Base-by-base conservation (phyloP, 2,329 filamentous ascomycete species). In the Exophiala sideris region DNA sequence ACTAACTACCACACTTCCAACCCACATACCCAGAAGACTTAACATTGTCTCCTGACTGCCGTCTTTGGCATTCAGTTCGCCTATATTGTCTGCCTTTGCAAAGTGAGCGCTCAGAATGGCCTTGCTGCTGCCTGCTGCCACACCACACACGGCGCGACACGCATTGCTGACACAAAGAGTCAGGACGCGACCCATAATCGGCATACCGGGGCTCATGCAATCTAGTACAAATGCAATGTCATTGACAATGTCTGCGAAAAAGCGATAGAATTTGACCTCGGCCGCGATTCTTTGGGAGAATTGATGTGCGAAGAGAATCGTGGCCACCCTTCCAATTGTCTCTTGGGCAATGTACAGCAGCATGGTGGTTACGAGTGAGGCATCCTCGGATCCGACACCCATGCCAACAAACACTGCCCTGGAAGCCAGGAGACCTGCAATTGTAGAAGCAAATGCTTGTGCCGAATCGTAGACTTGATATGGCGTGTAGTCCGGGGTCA, bases 41-140 rank as follows among this genome's bases (percentile, higher is more conserved):
- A 99, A 89, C 16, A 96, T 84, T 0, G 92, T 97, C 72, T 97
- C 94, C 73, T 97, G 94, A 61, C 89, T 95, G 10, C 91, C 91
- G 68, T 97, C 92, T 80, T 96, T 86, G 75, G 92, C 91, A 72
- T 96, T 97, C 52, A 99, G 78, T 70, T 97, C 92, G 1, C 89
- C 92, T 41, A 97, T 73, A 69, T 96, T 97, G 35, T 90, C 89
- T 67, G 85, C 84, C 62, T 79, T 83, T 7, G 92, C 91, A 76
- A 99, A 97, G 72, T 99, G 94, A 9, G 89, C 88, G 67, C 89
- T 94, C 62, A 99, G 73, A 57, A 88, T 91, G 1, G 92, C 92
- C 71, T 97, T 97, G 59, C 89, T 88, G 50, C 89, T 91, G 10
- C 88, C 90, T 0, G 90, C 92, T 0, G 92, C 89, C 4, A 97